A percentile compares a stretch with the other conserved stretches of the same genome.
These are phyloP conservation scores for Zygoascus ofunaensis DNA, from an alignment of 805 yeast species.

Conservation along the genomic window DNA sequence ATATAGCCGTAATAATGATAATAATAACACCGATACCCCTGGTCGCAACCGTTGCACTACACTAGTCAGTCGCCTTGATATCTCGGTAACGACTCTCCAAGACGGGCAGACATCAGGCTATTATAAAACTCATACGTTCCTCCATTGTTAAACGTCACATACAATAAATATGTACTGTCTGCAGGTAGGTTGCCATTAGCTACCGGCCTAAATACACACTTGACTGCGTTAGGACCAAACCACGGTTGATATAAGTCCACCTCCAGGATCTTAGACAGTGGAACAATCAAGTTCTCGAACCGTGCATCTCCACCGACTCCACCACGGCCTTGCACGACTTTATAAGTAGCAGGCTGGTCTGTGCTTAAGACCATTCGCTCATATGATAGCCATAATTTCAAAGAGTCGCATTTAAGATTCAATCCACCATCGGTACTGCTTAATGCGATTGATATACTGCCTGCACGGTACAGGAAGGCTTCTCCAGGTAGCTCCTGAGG, in stretches of 20 bases:
- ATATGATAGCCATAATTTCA: conserved; percentile 14
- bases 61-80: neutral
- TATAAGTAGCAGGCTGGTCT: neutral
- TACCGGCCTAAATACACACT: conserved; percentile 18
- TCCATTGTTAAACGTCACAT: conserved; percentile 21
- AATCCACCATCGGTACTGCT: neutral
- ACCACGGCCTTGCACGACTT: neutral
- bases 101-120: conserved; percentile 2
- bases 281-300: conserved; percentile 19
- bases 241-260: conserved; percentile 27
- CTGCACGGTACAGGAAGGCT: conserved; percentile 3
- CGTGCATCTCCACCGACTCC: conserved; percentile 21
- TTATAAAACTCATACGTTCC: conserved; percentile 26
- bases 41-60: neutral
- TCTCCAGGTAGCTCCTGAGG: conserved; percentile 17
- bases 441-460: neutral
- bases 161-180: conserved; percentile 1
- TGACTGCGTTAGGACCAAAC: conserved; percentile 31
- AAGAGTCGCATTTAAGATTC: neutral
- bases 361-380: conserved; percentile 12
- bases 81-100: conserved; percentile 15
- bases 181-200: conserved; percentile 13
- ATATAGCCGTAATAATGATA: too few species aligned
- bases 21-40: too few species aligned
- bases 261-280: conserved; percentile 17